These are phyloP conservation scores for Stygiomarasmius scandens DNA, from an alignment of 1,284 basidiomycete species.

Conservation along the genomic window DNA sequence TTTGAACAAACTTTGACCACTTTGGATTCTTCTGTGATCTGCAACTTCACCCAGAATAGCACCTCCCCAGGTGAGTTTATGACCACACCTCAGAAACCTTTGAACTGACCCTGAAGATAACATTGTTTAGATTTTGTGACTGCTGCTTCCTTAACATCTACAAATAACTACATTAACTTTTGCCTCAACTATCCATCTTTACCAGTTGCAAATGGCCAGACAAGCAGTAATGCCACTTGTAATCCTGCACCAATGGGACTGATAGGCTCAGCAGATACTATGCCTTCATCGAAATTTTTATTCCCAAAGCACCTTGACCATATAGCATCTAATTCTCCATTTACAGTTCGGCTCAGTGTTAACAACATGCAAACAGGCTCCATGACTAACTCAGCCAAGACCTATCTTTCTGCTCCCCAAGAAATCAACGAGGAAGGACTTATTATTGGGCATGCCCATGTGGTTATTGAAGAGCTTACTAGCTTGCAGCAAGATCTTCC, in stretches of 20 bases:
- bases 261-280: not conserved
- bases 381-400: not conserved
- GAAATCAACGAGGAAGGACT: conserved; percentile 4
- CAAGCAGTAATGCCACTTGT: not conserved
- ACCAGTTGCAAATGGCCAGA: not conserved
- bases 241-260: conserved; percentile 7
- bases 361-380: not conserved
- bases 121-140: too few relatives aligned
- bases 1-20: not conserved
- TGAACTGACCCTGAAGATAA: not conserved
- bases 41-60: too few relatives aligned
- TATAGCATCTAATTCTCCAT: not conserved
- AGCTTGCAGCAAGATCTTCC: conserved; percentile 13
- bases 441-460: conserved; percentile 15
- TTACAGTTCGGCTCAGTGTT: conserved; percentile 1
- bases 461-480: conserved; percentile 17
- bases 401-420: conserved; percentile 10
- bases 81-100: not conserved
- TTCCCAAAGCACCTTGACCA: not conserved
- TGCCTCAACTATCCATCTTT: not conserved
- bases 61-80: not conserved
- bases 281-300: conserved; percentile 9
- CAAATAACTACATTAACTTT: conserved; percentile 8
- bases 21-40: not conserved
- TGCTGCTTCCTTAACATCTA: conserved; percentile 2